Evolutionary conservation across 495 filamentous ascomycete genomes (phyloP).

Genomic region (Penicillium crystallinum): DNA sequence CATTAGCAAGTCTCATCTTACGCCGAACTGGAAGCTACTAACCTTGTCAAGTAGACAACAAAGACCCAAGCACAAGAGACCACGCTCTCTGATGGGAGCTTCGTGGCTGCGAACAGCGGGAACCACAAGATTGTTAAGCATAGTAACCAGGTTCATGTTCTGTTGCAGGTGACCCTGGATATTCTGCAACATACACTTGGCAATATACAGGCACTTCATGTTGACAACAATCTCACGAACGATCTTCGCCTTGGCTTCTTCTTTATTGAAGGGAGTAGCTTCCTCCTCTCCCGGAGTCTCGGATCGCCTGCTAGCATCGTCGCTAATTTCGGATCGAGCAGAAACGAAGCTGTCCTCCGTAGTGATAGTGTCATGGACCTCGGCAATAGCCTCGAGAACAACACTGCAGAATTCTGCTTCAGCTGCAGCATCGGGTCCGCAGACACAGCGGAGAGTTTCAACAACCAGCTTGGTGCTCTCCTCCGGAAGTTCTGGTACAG

Average conservation of each 20-base stretch:
- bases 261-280: conserved; percentile 53
- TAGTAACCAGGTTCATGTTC: conserved; percentile 81
- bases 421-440: conserved; percentile 67
- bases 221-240: conserved; percentile 90
- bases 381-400: conserved; percentile 87
- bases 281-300: conserved; percentile 43
- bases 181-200: conserved; percentile 94
- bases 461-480: conserved; percentile 86
- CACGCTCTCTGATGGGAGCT: conserved; percentile 84
- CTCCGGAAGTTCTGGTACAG: conserved; percentile 82
- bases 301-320: conserved; percentile 46
- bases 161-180: conserved; percentile 78
- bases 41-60: conserved; percentile 86
- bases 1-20: conserved; percentile 7
- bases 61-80: conserved; percentile 82
- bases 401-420: conserved; percentile 93
- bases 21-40: conserved; percentile 9
- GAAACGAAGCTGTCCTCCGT: conserved; percentile 87
- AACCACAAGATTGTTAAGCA: conserved; percentile 94
- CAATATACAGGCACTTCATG: conserved; percentile 96
- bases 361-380: conserved; percentile 87
- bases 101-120: conserved; percentile 92
- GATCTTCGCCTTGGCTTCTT: conserved; percentile 74
- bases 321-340: conserved; percentile 75
- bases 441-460: conserved; percentile 74